phyloP scores from a whole-genome alignment of 108 stramenopile species.

The Nitzschia inconspicua region DNA sequence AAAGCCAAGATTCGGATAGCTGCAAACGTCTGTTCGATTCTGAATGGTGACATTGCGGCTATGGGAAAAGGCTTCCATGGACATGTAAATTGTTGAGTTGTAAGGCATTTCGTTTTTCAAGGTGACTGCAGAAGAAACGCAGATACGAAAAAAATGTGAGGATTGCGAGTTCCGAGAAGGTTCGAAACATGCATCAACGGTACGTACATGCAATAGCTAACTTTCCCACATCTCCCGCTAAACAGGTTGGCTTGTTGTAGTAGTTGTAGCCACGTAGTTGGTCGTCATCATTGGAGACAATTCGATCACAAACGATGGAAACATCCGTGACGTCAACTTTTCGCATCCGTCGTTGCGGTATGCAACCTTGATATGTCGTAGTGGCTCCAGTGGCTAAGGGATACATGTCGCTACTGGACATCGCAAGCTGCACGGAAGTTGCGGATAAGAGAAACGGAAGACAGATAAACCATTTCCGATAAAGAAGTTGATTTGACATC shows the following conservation, averaged over 20 bases:
- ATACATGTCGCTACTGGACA: too few relatives aligned
- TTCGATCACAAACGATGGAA: not conserved
- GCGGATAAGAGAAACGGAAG: too few relatives aligned
- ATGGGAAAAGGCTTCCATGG: not conserved
- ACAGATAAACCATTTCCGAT: too few relatives aligned
- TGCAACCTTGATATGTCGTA: not conserved
- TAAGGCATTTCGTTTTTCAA: not conserved
- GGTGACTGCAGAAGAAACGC: not conserved
- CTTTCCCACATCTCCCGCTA: constrained; percentile 1
- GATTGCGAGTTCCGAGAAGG: not conserved
- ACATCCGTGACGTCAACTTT: not conserved
- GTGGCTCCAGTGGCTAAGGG: too few relatives aligned
- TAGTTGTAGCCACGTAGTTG: not conserved
- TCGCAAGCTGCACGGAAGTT: too few relatives aligned
- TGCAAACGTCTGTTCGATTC: not conserved
- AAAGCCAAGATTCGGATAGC: not conserved
- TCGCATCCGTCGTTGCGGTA: not conserved
- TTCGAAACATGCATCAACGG: not conserved
- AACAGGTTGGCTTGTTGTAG: not conserved
- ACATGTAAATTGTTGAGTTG: not conserved
- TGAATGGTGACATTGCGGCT: not conserved
- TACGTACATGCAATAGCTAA: not conserved
- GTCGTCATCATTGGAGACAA: not conserved
- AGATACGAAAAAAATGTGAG: too few relatives aligned
- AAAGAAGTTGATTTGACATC: too few relatives aligned